Base-by-base conservation (phyloP, 73 alveolate genomes). In the Paramecium octaurelia region DNA sequence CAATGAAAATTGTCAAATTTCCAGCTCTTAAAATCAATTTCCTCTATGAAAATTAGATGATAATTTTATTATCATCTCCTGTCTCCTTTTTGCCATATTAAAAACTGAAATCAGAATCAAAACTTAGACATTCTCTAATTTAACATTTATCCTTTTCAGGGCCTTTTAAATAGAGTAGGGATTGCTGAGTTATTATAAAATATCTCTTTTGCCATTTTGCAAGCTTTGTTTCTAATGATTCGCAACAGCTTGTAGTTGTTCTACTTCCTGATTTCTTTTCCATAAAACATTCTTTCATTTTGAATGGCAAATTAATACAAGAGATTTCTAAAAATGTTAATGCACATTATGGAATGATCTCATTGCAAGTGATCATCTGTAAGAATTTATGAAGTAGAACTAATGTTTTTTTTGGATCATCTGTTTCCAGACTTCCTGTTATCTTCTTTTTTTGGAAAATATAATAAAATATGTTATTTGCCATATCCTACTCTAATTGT, bases 51-150 rank as follows among this genome's bases (percentile, higher is more conserved):
- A 83, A 93, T 1, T 24, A 8, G 20, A 95, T 75, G 11, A 80
- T 38, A 20, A 95, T 80, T 20, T 92, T 94, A 16, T 42, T 46
- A 9, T 77, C 89, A n/a, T 73, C 75, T 35, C 92, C 95, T 31
- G 96, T 58, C 24, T 80, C 92, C 16, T 69, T 29, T 24, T 46
- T 58, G 0, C 96, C 96, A n/a, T 87, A 64, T 16, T 21, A 59
- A 18, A 93, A 40, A 12, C 85, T 60, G 50, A 89, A 93, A 4
- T 75, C 70, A n/a, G 50, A 38, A 57, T 87, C 94, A 58, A 95
- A 93, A 18, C 58, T 43, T 75, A 95, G 58, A 44, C 85, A 86
- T 29, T 95, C 97, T 75, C 83, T 84, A 8, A 83, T 40, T 18
- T 42, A n/a, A 27, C 57, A 20, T 14, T 48, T 35, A 27, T 27